Percentiles rank a stretch among this genome's conserved stretches.
These are phyloP conservation scores for Saturnispora silvae DNA, from an alignment of 805 yeast genomes.

Conservation along the genomic window DNA sequence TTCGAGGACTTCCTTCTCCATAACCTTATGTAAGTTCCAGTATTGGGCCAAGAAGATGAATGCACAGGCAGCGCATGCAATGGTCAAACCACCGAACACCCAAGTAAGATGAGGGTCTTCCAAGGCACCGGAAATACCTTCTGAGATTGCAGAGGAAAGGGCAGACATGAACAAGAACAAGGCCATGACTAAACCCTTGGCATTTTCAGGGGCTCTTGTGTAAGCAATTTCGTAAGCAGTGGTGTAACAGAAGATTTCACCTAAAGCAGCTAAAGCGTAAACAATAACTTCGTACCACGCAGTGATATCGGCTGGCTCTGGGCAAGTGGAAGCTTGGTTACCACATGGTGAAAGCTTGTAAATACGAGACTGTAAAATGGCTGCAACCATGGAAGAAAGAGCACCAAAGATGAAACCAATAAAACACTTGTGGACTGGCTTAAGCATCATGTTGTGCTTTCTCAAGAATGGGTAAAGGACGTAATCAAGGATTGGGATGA, in stretches of 20 bases:
- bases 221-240: constrained; percentile 45
- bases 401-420: constrained; percentile 40
- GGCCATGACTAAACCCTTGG: constrained; percentile 45
- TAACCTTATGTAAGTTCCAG: constrained; percentile 25
- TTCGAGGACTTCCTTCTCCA: constrained; percentile 18
- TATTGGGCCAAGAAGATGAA: constrained; percentile 19
- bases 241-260: constrained; percentile 42
- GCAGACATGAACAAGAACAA: constrained; percentile 30
- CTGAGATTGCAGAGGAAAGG: constrained; percentile 37
- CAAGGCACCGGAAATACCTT: constrained; percentile 31
- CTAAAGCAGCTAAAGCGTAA: constrained; percentile 35
- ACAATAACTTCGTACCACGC: constrained; percentile 26
- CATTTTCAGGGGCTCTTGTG: constrained; percentile 41
- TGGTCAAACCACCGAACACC: constrained; percentile 32
- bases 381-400: constrained; percentile 38
- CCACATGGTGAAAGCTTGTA: constrained; percentile 47
- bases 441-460: constrained; percentile 32
- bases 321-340: constrained; percentile 31
- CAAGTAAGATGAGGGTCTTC: constrained; percentile 33
- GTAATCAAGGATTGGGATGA: constrained; percentile 41
- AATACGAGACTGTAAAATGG: constrained; percentile 37
- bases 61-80: constrained; percentile 29
- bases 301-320: constrained; percentile 22
- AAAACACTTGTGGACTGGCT: constrained; percentile 34
- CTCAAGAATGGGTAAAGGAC: constrained; percentile 38